Conservation (phyloP, 2,329 filamentous ascomycete genomes). For the Volutella citrinella region DNA sequence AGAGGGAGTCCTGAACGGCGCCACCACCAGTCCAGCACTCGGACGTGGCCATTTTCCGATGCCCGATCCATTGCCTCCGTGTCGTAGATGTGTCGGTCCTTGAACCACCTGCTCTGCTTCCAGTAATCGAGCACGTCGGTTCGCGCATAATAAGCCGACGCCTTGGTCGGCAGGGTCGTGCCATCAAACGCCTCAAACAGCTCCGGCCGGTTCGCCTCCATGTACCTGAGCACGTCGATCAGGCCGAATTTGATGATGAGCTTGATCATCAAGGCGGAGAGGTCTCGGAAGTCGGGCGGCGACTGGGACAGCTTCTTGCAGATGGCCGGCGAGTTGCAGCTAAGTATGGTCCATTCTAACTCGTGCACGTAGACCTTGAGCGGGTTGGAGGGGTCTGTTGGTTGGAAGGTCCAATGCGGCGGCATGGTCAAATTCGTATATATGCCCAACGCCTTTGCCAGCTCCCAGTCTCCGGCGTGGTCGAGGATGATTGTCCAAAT, state of each 20-base stretch:
- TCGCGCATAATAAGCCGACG: conserved; percentile 81
- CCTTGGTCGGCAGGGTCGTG: conserved; percentile 81
- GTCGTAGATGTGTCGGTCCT: conserved; percentile 78
- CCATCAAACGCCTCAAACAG: conserved; percentile 86
- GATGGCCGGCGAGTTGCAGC: conserved; percentile 66
- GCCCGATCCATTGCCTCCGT: conserved; percentile 83
- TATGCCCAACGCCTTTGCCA: conserved; percentile 76
- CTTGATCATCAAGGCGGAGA: conserved; percentile 80
- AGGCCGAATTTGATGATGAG: conserved; percentile 90
- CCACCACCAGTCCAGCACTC: conserved; percentile 91
- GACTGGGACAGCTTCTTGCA: conserved; percentile 71
- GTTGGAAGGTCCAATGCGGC: conserved; percentile 61
- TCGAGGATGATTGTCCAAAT: conserved; percentile 89
- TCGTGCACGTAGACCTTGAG: conserved; percentile 71
- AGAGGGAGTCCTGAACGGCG: conserved; percentile 72
- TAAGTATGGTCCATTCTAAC: conserved; percentile 82
- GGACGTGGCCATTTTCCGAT: conserved; percentile 78
- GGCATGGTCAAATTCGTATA: conserved; percentile 76
- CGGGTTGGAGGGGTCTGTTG: conserved; percentile 59
- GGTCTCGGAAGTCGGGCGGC: conserved; percentile 64
- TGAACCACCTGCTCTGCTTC: conserved; percentile 77
- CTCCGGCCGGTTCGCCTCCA: conserved; percentile 60
- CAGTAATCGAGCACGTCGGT: conserved; percentile 88
- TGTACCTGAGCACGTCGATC: conserved; percentile 70
- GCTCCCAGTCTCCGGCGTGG: conserved; percentile 84